Evolutionary conservation across 371 early-diverging fungal species (phyloP), one percentile per base, ranked within the genome.

Genomic region (Mucor circinelloides): DNA sequence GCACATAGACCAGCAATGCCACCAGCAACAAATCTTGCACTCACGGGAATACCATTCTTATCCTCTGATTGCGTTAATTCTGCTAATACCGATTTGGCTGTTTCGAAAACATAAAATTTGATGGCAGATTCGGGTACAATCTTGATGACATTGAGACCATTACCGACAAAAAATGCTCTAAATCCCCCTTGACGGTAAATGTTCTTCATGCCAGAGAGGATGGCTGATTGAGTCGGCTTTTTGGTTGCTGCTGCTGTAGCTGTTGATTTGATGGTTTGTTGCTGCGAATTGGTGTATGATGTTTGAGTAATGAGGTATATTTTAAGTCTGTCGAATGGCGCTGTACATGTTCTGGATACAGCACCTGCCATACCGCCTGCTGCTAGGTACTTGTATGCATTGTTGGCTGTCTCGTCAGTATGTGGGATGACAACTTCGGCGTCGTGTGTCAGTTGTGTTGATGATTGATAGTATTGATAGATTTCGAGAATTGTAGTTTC

Each of bases 361-460:
- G 91, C 91, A 54, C 94, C 94, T 25, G 93, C 91, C 42, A 92
- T 76, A 23, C 91, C 94, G 58, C 94, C 94, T 1, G 92, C 91
- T 6, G 87, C 60, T 48, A 93, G 85, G 68, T 92, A 93, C 67
- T 85, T 85, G 38, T 83, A 75, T 1, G 86, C 77, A 61, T 85
- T 75, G 27, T 61, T 65, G 1, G 76, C 75, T 21, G 77, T 74
- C 70, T 83, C 80, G 52, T 80, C 81, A 10, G 85, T 85, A 17
- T 86, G 85, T 3, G 88, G 85, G 67, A 89, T 86, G 12, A 86
- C 79, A 7, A 89, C 86, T 74, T 90, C 90, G 32, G 88, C 90
- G 76, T 88, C 89, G 21, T 83, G 86, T 9, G 85, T 85, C n/a
- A 89, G 76, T 64, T 88, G 86, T 0, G 87, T 84, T 7, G 89